Conservation (phyloP, 345 rosid species). For the Bretschneidera sinensis region DNA sequence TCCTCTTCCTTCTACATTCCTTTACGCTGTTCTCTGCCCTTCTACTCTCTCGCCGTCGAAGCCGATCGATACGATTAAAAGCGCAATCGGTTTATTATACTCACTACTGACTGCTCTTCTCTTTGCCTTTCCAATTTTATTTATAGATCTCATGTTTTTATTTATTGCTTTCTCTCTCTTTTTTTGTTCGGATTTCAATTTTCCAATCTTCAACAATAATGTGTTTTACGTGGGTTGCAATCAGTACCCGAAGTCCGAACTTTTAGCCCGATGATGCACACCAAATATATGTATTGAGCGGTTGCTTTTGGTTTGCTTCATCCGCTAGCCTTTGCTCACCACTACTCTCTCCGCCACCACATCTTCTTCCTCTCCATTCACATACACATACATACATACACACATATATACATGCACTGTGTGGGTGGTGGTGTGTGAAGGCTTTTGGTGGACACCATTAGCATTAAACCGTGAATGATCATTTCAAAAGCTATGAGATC, state of each 20-base stretch:
- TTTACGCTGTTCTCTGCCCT: not conserved
- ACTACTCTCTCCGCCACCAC: not conserved
- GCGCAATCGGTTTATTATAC: too few species aligned
- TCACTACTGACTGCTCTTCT: too few species aligned
- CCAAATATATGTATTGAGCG: constrained; percentile 12
- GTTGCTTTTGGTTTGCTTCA: constrained; percentile 16
- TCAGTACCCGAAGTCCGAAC: not conserved
- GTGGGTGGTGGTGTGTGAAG: constrained; percentile 15
- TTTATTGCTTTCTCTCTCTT: not conserved
- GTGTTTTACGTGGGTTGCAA: not conserved
- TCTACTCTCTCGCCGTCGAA: too few species aligned
- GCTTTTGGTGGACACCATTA: constrained; percentile 26
- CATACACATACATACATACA: not conserved
- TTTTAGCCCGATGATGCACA: constrained; percentile 20
- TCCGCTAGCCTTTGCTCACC: constrained; percentile 14
- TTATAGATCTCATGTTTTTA: too few species aligned
- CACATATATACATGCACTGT: not conserved
- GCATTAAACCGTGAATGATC: constrained; percentile 32
- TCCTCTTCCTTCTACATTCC: constrained; percentile 5
- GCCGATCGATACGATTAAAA: too few species aligned
- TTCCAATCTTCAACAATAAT: too few species aligned
- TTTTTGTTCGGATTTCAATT: not conserved
- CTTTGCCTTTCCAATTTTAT: too few species aligned
- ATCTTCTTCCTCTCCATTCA: not conserved
- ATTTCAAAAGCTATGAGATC: constrained; percentile 51